Evolutionary conservation across 768 basidiomycete genomes (phyloP).

Genomic region (Russula dissimulans): DNA sequence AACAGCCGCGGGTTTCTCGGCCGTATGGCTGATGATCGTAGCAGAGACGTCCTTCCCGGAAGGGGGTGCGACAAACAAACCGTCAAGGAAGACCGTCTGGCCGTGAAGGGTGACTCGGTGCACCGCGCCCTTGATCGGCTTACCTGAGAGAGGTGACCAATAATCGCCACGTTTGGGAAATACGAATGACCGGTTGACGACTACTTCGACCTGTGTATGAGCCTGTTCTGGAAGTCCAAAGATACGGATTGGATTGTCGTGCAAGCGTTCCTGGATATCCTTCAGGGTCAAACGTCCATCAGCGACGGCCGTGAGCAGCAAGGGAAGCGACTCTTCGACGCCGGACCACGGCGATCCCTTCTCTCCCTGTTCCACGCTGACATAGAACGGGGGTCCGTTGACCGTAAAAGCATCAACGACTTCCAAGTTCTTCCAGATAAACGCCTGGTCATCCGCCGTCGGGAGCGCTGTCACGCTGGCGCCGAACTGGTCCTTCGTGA

Average conservation of each 20-base stretch:
- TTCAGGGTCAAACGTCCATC: constrained; percentile 73
- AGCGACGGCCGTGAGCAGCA: constrained; percentile 78
- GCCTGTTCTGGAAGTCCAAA: constrained; percentile 83
- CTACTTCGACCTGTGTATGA: constrained; percentile 87
- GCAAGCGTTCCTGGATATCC: constrained; percentile 71
- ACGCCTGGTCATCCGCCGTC: constrained; percentile 62
- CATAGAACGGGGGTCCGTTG: constrained; percentile 71
- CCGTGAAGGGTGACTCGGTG: constrained; percentile 89
- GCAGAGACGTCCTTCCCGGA: constrained; percentile 68
- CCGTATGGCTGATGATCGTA: constrained; percentile 25
- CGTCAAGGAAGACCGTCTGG: constrained; percentile 85
- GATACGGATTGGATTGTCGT: constrained; percentile 89
- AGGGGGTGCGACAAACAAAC: constrained; percentile 49
- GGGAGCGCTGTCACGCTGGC: constrained; percentile 48
- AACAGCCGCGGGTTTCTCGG: neutral
- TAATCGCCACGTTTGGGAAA: constrained; percentile 41
- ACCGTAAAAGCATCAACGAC: constrained; percentile 87
- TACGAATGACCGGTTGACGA: constrained; percentile 62
- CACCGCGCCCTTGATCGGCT: constrained; percentile 57
- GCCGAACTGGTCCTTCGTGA: constrained; percentile 67
- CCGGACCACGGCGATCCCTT: constrained; percentile 64
- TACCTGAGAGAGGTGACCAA: constrained; percentile 81
- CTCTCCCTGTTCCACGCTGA: constrained; percentile 56
- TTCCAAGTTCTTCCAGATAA: constrained; percentile 78
- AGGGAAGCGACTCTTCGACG: constrained; percentile 76